These are phyloP conservation scores for Coemansia biformis DNA, from an alignment of 192 early-diverging fungal genomes.

Conservation along the genomic window DNA sequence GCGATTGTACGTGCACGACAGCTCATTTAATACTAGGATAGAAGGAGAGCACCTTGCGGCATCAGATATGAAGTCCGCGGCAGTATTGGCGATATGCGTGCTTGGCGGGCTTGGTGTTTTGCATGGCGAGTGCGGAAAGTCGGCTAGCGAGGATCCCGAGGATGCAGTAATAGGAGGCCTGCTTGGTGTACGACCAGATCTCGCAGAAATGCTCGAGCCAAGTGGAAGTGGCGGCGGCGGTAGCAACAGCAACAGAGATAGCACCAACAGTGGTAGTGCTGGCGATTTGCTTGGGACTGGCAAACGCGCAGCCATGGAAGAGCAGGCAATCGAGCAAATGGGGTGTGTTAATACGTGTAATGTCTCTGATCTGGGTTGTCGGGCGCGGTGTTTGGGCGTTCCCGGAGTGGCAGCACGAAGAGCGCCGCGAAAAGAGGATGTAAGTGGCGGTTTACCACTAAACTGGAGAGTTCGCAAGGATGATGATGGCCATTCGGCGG, in stretches of 20 bases:
- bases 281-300: not conserved
- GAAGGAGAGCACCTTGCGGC: no score
- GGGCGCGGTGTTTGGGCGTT: slow-evolving; percentile 38
- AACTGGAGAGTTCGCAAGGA: slow-evolving; percentile 23
- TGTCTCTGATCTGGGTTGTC: slow-evolving; percentile 35
- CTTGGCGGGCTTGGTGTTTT: no score
- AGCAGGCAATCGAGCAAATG: slow-evolving; percentile 5
- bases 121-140: no score
- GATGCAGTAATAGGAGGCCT: slow-evolving; percentile 11
- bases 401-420: slow-evolving; percentile 39
- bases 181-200: slow-evolving; percentile 28
- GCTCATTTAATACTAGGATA: no score
- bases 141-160: not conserved
- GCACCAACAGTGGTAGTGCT: not conserved
- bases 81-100: not conserved
- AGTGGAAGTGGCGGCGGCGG: no score
- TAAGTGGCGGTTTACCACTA: slow-evolving; percentile 28
- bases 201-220: slow-evolving; percentile 18
- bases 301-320: not conserved
- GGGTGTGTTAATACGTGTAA: slow-evolving; percentile 28
- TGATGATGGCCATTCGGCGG: not conserved
- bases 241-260: not conserved
- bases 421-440: slow-evolving; percentile 34
- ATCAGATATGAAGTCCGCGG: not conserved
- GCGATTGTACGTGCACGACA: no score